Evolutionary conservation across 208 protist species (phyloP), one percentile per base, ranked within the genome.

Genomic region (Acanthamoeba royreba): DNA sequence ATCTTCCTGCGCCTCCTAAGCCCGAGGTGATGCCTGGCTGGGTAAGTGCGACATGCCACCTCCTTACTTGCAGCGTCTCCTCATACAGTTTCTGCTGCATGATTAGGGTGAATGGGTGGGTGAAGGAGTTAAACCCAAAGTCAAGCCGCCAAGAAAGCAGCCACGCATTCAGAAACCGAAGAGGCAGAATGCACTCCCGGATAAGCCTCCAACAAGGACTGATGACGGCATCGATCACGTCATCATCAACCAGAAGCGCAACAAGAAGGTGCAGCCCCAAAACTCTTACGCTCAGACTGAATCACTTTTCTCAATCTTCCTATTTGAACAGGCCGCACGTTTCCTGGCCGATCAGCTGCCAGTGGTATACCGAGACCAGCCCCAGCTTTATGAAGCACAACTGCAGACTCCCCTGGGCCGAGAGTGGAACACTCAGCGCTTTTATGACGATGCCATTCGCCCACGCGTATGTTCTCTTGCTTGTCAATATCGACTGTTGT

Each of bases 221-320:
- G 90, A 93, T 69, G 90, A 81, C 45, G 22, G 40, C 9, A 46
- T 93, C 33, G 40, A 93, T 15, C 90, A 86, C 47, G 90, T 93
- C 33, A 93, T 93, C 46, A 87, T 93, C 69, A 93, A 87, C 90
- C 42, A 93, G 72, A 93, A 93, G 72, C 90, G 90, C 42, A 33
- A 93, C 52, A 87, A 58, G 46, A 93, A 93, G 90, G 90, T n/a
- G n/a, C n/a, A n/a, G n/a, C n/a, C n/a, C n/a, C n/a, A n/a, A n/a
- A n/a, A n/a, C n/a, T n/a, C n/a, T n/a, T n/a, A n/a, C n/a, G n/a
- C n/a, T n/a, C n/a, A n/a, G n/a, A n/a, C n/a, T n/a, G n/a, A n/a
- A n/a, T n/a, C 17, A 25, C 35, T 42, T 1, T 13, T 55, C 17
- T 90, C 83, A 7, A 4, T 83, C 11, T 35, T 22, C 7, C 43